phyloP scores from a whole-genome alignment of 73 alveolate species.

The Paramecium sonneborni region DNA sequence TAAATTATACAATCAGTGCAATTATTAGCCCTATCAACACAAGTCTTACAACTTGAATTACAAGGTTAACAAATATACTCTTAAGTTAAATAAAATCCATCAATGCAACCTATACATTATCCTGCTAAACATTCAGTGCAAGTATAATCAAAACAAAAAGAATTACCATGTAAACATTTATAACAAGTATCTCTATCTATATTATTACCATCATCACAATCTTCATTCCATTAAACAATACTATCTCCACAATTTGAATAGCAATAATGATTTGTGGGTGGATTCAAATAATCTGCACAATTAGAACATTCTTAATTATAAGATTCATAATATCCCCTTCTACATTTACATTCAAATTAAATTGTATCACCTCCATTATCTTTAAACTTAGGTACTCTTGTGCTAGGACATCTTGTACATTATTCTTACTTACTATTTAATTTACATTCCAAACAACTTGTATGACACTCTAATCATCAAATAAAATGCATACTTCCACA shows the following conservation, averaged over 20 bases:
- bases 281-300: conserved; percentile 16
- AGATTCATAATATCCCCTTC: conserved; percentile 27
- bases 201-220: conserved; percentile 58
- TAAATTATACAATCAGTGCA: neutral
- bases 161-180: neutral
- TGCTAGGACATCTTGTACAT: conserved; percentile 29
- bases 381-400: neutral
- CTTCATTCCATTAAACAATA: conserved; percentile 33
- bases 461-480: neutral
- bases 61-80: neutral
- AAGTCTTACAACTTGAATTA: neutral
- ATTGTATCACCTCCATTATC: neutral
- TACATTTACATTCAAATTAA: conserved; percentile 17
- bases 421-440: neutral
- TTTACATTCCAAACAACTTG: neutral
- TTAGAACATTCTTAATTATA: neutral
- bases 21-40: conserved; percentile 2
- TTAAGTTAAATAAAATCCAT: neutral
- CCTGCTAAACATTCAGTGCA: conserved; percentile 30
- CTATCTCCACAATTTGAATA: conserved; percentile 29
- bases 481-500: neutral
- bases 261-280: neutral
- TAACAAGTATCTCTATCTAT: neutral
- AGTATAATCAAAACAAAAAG: neutral
- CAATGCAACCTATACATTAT: conserved; percentile 15